Evolutionary conservation across 2,329 filamentous ascomycete species (phyloP).

Genomic region (Venturia asperata): DNA sequence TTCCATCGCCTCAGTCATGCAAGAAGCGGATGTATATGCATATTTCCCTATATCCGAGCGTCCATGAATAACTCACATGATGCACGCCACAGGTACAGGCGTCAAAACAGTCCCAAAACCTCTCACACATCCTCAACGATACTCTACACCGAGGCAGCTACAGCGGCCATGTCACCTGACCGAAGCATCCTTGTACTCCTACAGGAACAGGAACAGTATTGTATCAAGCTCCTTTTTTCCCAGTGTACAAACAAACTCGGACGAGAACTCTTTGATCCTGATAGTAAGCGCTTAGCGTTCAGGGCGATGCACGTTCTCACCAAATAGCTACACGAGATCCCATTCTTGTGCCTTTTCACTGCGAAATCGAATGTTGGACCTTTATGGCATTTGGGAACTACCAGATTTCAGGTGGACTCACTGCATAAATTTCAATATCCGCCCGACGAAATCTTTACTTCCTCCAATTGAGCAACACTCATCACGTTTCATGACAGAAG

Average conservation of each 20-base stretch:
- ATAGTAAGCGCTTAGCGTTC: background rate
- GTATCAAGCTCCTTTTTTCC: background rate
- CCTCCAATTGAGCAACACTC: too few relatives aligned
- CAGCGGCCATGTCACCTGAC: background rate
- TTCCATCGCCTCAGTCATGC: background rate
- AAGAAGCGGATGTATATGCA: background rate
- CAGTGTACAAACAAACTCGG: background rate
- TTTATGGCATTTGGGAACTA: too few relatives aligned
- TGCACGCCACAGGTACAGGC: conserved; percentile 5
- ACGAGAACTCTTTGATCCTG: background rate
- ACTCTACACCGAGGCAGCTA: background rate
- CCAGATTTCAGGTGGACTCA: too few relatives aligned
- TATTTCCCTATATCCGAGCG: background rate
- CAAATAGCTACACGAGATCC: too few relatives aligned
- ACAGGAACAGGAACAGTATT: background rate
- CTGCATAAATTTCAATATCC: too few relatives aligned
- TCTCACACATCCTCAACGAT: background rate
- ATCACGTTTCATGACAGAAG: too few relatives aligned
- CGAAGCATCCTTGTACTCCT: background rate
- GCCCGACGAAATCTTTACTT: too few relatives aligned
- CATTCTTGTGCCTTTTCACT: too few relatives aligned
- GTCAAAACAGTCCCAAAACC: background rate
- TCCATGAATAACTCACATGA: background rate
- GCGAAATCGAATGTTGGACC: too few relatives aligned
- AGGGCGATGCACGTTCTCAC: background rate